These are phyloP conservation scores for Chrysosporium queenslandicum DNA, from an alignment of 2,329 filamentous ascomycete species.

Conservation along the genomic window DNA sequence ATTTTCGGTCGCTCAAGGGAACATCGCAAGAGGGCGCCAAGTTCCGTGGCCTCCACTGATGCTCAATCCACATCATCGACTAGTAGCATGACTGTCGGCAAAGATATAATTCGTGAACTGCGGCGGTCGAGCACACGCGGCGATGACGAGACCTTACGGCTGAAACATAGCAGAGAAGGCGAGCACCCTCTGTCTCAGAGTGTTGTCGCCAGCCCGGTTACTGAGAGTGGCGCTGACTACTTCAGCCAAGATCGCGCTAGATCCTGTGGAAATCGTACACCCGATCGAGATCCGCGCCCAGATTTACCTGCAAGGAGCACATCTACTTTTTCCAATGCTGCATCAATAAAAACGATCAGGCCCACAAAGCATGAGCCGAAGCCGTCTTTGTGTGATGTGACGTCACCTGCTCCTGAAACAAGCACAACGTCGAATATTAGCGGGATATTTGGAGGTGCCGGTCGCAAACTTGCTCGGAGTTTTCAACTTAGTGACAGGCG, in stretches of 20 bases:
- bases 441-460: conserved; percentile 34
- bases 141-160: conserved; percentile 44
- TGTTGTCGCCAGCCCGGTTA: conserved; percentile 58
- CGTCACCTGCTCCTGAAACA: conserved; percentile 24
- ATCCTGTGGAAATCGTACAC: conserved; percentile 15
- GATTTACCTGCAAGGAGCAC: conserved; percentile 31
- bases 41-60: conserved; percentile 45
- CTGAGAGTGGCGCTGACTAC: conserved; percentile 30
- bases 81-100: conserved; percentile 46
- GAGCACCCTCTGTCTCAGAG: conserved; percentile 70
- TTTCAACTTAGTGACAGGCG: conserved; percentile 32
- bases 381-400: conserved; percentile 20
- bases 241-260: conserved; percentile 23
- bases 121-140: conserved; percentile 49
- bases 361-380: conserved; percentile 25
- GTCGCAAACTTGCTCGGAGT: conserved; percentile 28
- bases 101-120: conserved; percentile 38
- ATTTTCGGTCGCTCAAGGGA: conserved; percentile 36
- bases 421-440: conserved; percentile 28
- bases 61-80: conserved; percentile 46
- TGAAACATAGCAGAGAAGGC: conserved; percentile 43
- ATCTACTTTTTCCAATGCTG: conserved; percentile 39
- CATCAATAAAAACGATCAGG: conserved; percentile 39
- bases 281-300: conserved; percentile 28
- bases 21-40: conserved; percentile 44